Percentiles rank a stretch among this genome's conserved stretches.
These are phyloP conservation scores for Suhomyces faveliae DNA, from an alignment of 805 yeast species.

Conservation along the genomic window DNA sequence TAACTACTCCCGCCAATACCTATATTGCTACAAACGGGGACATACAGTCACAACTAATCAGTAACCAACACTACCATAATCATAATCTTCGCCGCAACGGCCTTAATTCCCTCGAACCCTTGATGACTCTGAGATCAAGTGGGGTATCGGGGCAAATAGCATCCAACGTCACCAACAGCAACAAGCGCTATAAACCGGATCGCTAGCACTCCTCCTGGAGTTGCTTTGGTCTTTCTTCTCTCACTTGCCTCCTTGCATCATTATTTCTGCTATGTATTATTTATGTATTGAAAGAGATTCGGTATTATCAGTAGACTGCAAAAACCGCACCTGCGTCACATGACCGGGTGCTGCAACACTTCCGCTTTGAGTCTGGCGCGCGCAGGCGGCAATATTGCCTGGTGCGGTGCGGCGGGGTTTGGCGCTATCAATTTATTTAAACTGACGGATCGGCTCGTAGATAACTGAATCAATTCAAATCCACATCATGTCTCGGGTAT, in stretches of 20 bases:
- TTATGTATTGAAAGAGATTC: conserved; percentile 12
- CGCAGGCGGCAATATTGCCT: background rate
- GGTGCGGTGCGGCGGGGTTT: background rate
- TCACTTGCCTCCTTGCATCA: background rate
- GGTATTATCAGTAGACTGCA: conserved; percentile 1
- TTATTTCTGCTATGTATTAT: conserved; percentile 3
- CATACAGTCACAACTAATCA: conserved; percentile 1
- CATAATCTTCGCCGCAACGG: background rate
- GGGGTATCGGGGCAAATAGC: background rate
- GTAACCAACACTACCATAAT: conserved; percentile 1
- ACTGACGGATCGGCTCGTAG: no score
- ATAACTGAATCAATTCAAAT: no score
- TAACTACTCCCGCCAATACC: background rate
- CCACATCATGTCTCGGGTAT: conserved; percentile 29
- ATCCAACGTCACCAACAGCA: conserved; percentile 1
- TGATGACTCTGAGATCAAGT: background rate
- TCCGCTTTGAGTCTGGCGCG: background rate
- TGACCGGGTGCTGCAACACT: background rate
- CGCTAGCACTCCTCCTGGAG: background rate
- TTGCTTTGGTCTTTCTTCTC: background rate
- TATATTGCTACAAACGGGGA: background rate
- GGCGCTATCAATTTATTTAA: background rate
- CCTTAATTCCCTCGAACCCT: background rate
- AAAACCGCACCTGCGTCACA: background rate
- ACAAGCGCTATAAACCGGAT: conserved; percentile 6